phyloP scores from a whole-genome alignment of 345 rosid genomes.

The Moricandia moricandioides region DNA sequence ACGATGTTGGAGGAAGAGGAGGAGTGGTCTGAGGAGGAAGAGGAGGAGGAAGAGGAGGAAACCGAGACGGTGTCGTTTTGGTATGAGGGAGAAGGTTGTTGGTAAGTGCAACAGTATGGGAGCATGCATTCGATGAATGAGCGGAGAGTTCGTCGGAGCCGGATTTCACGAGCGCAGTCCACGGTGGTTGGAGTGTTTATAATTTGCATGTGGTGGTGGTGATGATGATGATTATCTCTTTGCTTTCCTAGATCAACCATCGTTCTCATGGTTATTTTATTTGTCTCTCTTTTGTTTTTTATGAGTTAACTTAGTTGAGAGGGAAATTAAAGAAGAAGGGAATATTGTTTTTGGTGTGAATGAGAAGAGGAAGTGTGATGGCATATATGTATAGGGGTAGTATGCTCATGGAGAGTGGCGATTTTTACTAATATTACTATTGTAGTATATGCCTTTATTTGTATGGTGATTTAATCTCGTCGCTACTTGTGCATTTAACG shows the following conservation, averaged over 20 bases:
- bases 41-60: slow-evolving; percentile 24
- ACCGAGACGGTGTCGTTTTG: slow-evolving; percentile 31
- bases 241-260: slow-evolving; percentile 64
- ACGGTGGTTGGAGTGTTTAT: slow-evolving; percentile 64
- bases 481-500: slow-evolving; percentile 8
- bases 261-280: slow-evolving; percentile 49
- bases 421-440: slow-evolving; percentile 7
- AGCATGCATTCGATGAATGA: slow-evolving; percentile 76
- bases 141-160: slow-evolving; percentile 70
- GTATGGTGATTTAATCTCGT: slow-evolving; percentile 7
- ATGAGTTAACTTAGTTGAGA: neutral
- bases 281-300: neutral
- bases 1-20: slow-evolving; percentile 31
- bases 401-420: slow-evolving; percentile 19
- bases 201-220: slow-evolving; percentile 32
- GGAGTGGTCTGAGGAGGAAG: slow-evolving; percentile 29
- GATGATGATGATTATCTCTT: slow-evolving; percentile 38
- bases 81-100: slow-evolving; percentile 13
- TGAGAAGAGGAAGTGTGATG: neutral
- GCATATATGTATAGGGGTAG: slow-evolving; percentile 39
- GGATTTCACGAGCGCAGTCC: slow-evolving; percentile 64
- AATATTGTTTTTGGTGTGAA: slow-evolving; percentile 21
- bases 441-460: neutral
- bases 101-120: slow-evolving; percentile 69
- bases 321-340: neutral